Evolutionary conservation across 2,329 filamentous ascomycete species (phyloP).

Genomic region (Parasarocladium wereldwijsianum): DNA sequence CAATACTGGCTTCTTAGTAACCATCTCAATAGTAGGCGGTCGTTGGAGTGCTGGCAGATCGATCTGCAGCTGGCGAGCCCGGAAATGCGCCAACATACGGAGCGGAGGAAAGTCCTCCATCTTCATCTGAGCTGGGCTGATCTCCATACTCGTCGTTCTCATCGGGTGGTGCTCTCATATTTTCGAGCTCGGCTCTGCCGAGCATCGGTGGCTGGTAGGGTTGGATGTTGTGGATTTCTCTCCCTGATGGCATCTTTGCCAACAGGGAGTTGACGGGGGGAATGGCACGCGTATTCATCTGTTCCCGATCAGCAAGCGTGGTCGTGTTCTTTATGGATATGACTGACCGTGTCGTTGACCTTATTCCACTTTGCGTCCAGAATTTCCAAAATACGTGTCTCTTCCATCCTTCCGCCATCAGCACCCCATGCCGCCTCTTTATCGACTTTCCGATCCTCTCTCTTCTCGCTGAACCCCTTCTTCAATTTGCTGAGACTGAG

Average conservation of each 20-base stretch:
- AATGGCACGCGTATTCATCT: conserved; percentile 70
- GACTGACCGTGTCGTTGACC: conserved; percentile 74
- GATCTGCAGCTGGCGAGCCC: no score
- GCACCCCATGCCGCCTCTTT: conserved; percentile 61
- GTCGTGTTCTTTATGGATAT: neutral
- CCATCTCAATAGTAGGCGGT: no score
- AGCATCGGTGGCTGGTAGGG: conserved; percentile 52
- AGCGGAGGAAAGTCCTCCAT: conserved; percentile 14
- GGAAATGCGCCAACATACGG: conserved; percentile 35
- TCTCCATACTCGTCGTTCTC: conserved; percentile 17
- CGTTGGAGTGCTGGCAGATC: no score
- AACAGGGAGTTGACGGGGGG: conserved; percentile 59
- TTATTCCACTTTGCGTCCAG: conserved; percentile 80
- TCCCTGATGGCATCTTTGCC: conserved; percentile 69
- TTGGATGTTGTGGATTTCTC: conserved; percentile 66
- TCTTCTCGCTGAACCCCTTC: conserved; percentile 60
- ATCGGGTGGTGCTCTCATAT: conserved; percentile 31
- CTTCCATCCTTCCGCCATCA: conserved; percentile 75
- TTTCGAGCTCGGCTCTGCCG: conserved; percentile 48
- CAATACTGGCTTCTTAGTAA: no score
- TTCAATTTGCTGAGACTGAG: conserved; percentile 48
- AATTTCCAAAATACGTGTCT: conserved; percentile 74
- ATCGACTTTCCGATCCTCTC: conserved; percentile 67
- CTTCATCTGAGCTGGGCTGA: conserved; percentile 24
- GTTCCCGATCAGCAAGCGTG: conserved; percentile 5